A percentile compares a stretch with the other conserved stretches of the same genome.
Evolutionary conservation across 2,329 filamentous ascomycete species (phyloP).

Genomic region (Aspergillus amoenus): DNA sequence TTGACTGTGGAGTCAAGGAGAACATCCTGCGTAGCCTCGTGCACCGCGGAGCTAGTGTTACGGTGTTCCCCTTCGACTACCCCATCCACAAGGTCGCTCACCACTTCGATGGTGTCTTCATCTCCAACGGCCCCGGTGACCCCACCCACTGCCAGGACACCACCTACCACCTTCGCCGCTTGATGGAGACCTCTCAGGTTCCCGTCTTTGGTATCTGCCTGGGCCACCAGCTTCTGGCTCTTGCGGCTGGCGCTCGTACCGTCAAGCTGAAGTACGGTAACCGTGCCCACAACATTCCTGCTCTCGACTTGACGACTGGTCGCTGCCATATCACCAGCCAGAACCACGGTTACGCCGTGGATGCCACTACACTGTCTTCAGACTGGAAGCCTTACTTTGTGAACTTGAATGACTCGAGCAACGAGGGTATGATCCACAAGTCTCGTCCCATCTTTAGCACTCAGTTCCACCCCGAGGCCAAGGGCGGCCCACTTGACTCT

Average conservation of each 20-base stretch:
- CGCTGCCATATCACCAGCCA: conserved; percentile 98
- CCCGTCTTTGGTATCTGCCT: conserved; percentile 98
- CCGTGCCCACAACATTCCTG: conserved; percentile 97
- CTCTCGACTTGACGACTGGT: conserved; percentile 88
- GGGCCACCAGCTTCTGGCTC: conserved; percentile 90
- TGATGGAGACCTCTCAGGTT: conserved; percentile 88
- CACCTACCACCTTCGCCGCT: conserved; percentile 82
- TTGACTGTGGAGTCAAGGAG: conserved; percentile 99
- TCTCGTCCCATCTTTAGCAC: conserved; percentile 96
- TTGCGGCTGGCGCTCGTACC: conserved; percentile 83
- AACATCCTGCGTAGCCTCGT: conserved; percentile 97
- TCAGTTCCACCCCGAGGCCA: conserved; percentile 98
- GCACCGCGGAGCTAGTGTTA: conserved; percentile 85
- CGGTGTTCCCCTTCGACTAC: conserved; percentile 94
- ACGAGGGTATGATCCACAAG: conserved; percentile 97
- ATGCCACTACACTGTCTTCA: conserved; percentile 73
- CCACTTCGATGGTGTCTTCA: conserved; percentile 98
- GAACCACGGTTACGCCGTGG: conserved; percentile 97
- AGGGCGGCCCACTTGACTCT: conserved; percentile 94
- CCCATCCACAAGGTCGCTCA: conserved; percentile 97
- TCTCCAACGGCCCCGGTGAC: conserved; percentile 97
- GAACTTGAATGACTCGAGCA: conserved; percentile 96
- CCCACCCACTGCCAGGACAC: conserved; percentile 95
- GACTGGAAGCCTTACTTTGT: conserved; percentile 99
- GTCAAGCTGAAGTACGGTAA: conserved; percentile 99